Base-by-base conservation (phyloP, 1,284 basidiomycete genomes). In the Cryptococcus sp. region DNA sequence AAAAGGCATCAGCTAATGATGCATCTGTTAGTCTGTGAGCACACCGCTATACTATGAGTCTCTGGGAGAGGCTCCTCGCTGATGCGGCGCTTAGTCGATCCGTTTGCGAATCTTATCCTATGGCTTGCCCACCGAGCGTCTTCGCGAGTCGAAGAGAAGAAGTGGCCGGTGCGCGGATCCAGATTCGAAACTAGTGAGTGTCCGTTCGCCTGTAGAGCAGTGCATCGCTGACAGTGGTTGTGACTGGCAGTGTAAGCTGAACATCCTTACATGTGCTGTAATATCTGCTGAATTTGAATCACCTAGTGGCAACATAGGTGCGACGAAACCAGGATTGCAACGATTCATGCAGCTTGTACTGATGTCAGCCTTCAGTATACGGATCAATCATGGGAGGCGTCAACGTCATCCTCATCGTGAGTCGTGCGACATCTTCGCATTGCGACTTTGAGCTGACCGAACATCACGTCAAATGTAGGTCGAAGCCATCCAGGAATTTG, bases 111-210 rank as follows among this genome's bases (percentile, higher is more conserved):
- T 69, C 76, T 95, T 41, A 81, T 96, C 13, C 83, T 98, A 3
- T 89, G 88, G 76, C 85, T 85, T 80, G 82, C 95, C 1, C 89
- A 99, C 77, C 82, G 83, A 62, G 89, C 91, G 68, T 86, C 91
- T 1, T 78, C 75, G 11, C 82, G 72, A 20, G 83, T 94, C 57
- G 92, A 96, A 70, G 69, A 80, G 51, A 89, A 88, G 75, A 91
- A 90, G 69, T 96, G 92, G 91, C 93, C 92, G 7, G 89, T 92
- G 15, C 89, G 93, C 52, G 94, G 94, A 25, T 84, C 88, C n/a
- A 84, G 92, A 50, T 83, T 95, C 47, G 90, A 93, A 76, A 93
- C 90, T 0, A 93, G 93, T 73, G 64, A 67, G 76, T 67, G 13
- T 20, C 22, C 27, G n/a, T 17, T 20, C 19, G 42, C 5, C 19